Base-by-base conservation (phyloP, 2,329 filamentous ascomycete genomes). In the Aureobasidium sp. region DNA sequence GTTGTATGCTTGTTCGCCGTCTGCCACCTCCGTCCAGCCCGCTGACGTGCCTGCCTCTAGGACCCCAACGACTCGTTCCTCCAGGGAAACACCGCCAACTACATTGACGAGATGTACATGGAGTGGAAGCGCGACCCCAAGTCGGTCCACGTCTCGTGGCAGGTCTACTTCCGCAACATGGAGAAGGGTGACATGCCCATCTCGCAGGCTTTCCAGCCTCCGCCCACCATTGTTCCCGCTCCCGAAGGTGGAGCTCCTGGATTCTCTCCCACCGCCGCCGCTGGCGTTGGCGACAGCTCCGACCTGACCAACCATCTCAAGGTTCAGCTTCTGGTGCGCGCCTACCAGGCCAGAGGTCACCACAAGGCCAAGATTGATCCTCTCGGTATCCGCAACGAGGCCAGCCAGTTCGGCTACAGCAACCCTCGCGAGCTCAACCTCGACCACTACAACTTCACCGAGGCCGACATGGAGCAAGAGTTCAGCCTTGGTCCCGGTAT, bases 61-160 rank as follows among this genome's bases (percentile, higher is more conserved):
- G 90, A 96, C 73, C 84, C 92, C 66, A 96, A 89, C 75, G 94
- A 99, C 77, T 95, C 87, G 78, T 99, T 99, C 82, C 84, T 99
- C 64, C 90, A 91, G 65, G 94, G 94, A 67, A 97, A 90, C 80
- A 94, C 93, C 63, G 94, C 94, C 77, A 96, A 95, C 80, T 99
- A 99, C 79, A 90, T 99, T 74, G 94, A 99, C 76, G 94, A 96
- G 81, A 99, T 99, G 94, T 99, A 99, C 78, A 81, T 96, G 79
- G 86, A 92, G 74, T 99, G 94, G 94, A 96, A 93, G 78, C 81
- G 89, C 65, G 91, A 99, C 69, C 92, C 94, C 57, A 83, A 85
- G 69, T 96, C 90, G 72, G 94, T 99, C 62, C 94, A 99, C 77
- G 83, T 96, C 69, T 99, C 94, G 74, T 99, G 94, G 94, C 93